These are phyloP conservation scores for Ilyonectria sp. DNA, from an alignment of 2,329 filamentous ascomycete species.

Conservation along the genomic window DNA sequence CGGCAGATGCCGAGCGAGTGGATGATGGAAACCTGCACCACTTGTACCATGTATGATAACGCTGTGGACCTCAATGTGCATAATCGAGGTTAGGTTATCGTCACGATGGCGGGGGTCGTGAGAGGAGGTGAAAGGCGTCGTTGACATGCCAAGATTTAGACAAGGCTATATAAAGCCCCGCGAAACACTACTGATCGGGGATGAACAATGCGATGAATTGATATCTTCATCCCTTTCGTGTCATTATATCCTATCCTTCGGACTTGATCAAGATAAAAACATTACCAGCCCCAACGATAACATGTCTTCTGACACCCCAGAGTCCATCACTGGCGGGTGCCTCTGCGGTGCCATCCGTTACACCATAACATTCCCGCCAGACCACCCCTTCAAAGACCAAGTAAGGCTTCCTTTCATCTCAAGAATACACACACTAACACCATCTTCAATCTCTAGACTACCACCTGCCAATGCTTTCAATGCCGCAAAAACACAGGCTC, in stretches of 20 bases:
- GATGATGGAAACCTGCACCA: conserved; percentile 6
- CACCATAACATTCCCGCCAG: conserved; percentile 60
- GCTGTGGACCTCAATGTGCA: background rate
- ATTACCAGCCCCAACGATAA: background rate
- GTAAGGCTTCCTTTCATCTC: conserved; percentile 43
- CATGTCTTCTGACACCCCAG: conserved; percentile 51
- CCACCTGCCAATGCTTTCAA: conserved; percentile 69
- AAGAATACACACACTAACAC: conserved; percentile 8
- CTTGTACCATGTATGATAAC: conserved; percentile 23
- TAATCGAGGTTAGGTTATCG: conserved; percentile 10
- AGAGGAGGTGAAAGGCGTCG: conserved; percentile 45
- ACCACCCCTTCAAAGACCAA: conserved; percentile 59
- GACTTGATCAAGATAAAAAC: background rate
- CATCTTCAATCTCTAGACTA: conserved; percentile 49
- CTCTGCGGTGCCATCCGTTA: conserved; percentile 67
- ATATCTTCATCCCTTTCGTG: conserved; percentile 9
- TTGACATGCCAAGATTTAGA: conserved; percentile 43
- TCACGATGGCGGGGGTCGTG: background rate
- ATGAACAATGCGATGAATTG: conserved; percentile 19
- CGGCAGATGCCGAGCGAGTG: background rate
- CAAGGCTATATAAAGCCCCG: conserved; percentile 32
- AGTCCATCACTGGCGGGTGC: conserved; percentile 64
- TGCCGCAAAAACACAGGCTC: conserved; percentile 67
- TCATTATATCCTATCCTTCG: background rate
- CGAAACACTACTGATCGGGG: conserved; percentile 19